Conservation (phyloP, 1,284 basidiomycete species). For the Exobasidium rhododendri region DNA sequence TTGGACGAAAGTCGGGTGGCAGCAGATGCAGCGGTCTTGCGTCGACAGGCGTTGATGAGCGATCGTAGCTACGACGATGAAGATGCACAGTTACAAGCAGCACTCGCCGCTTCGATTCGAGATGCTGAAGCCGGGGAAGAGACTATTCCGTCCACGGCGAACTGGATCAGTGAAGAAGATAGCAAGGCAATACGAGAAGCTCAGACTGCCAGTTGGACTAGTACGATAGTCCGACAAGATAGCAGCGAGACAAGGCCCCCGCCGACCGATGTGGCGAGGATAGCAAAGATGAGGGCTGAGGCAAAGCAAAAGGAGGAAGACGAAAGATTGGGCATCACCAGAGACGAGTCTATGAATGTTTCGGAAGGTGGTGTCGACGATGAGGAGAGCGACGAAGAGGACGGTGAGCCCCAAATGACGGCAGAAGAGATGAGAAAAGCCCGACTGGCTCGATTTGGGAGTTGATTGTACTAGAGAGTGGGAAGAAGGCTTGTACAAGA, state of each 20-base stretch:
- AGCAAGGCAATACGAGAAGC: constrained; percentile 12
- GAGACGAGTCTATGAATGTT: constrained; percentile 18
- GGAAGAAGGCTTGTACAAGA: background rate
- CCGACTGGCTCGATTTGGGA: constrained; percentile 19
- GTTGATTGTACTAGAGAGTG: constrained; percentile 3
- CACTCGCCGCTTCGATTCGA: constrained; percentile 38
- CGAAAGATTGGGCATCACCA: constrained; percentile 25
- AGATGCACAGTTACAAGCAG: constrained; percentile 46
- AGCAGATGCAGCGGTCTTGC: background rate
- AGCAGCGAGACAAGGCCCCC: constrained; percentile 13
- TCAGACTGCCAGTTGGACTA: constrained; percentile 1
- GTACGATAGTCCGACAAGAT: background rate
- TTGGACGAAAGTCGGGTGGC: background rate
- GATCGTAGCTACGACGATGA: constrained; percentile 46
- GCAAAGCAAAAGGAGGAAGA: constrained; percentile 28
- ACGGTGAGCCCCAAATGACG: constrained; percentile 23
- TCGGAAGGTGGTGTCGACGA: constrained; percentile 3
- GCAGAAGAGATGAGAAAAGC: constrained; percentile 37
- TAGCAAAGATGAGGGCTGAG: constrained; percentile 35
- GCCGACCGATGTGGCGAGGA: constrained; percentile 39
- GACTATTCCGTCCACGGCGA: background rate
- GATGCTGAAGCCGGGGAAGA: constrained; percentile 23
- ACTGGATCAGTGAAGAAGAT: constrained; percentile 9
- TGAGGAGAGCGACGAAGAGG: constrained; percentile 37
- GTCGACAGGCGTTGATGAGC: background rate